Evolutionary conservation across 495 filamentous ascomycete genomes (phyloP).

Genomic region (Hypoxylon lienhwacheense): DNA sequence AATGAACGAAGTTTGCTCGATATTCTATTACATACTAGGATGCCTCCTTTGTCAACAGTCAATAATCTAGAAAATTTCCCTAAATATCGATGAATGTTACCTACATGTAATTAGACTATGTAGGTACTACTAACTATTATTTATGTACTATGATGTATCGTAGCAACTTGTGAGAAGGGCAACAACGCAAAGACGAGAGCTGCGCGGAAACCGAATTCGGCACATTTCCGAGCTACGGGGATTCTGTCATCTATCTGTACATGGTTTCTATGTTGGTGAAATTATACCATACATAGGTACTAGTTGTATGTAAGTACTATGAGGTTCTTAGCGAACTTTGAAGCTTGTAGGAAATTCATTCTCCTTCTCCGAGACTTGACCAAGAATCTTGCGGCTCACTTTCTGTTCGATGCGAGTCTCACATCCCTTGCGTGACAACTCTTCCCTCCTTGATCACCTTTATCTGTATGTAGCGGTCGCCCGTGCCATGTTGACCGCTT

Average conservation of each 20-base stretch:
- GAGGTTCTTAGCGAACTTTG: no score
- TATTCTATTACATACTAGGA: neutral
- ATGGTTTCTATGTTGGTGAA: no score
- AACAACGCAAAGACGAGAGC: no score
- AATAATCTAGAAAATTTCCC: conserved; percentile 16
- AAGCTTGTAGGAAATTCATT: no score
- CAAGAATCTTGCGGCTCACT: conserved; percentile 21
- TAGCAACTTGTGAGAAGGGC: no score
- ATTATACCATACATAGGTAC: no score
- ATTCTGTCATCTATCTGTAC: no score
- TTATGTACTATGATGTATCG: neutral
- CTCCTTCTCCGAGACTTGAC: conserved; percentile 5
- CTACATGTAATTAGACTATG: neutral
- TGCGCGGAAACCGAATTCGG: no score
- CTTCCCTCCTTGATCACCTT: neutral
- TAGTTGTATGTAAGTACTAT: no score
- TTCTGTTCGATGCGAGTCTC: conserved; percentile 17
- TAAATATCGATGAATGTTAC: conserved; percentile 7
- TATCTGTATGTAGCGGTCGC: neutral
- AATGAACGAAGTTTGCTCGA: conserved; percentile 1
- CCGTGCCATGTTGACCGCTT: conserved; percentile 30
- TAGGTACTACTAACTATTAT: neutral
- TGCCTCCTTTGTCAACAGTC: neutral
- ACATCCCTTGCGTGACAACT: conserved; percentile 19
- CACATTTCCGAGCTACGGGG: no score